Percentiles rank a stretch among this genome's conserved stretches.
Conservation (phyloP, 331 rosid species). For the Malus hybrid region DNA sequence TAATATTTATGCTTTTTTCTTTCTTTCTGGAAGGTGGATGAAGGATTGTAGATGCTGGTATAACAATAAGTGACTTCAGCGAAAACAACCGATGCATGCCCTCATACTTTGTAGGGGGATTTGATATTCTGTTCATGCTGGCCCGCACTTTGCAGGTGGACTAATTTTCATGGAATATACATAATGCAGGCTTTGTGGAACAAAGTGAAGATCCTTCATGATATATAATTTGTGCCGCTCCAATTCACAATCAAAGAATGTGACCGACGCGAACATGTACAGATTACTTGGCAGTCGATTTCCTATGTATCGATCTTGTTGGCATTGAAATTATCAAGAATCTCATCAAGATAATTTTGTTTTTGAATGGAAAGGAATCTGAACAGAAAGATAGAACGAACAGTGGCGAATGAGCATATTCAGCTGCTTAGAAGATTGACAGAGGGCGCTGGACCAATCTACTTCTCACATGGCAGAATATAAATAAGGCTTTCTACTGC, state of each 20-base stretch:
- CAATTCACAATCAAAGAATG: neutral
- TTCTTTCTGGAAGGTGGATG: neutral
- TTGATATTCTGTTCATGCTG: neutral
- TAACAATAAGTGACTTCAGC: neutral
- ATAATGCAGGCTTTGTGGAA: neutral
- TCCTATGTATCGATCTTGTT: neutral
- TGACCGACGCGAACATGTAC: neutral
- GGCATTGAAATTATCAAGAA: neutral
- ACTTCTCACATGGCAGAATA: neutral
- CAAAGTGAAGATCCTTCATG: neutral
- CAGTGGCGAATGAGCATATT: neutral
- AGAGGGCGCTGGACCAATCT: neutral
- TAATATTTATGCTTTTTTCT: neutral
- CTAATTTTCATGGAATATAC: neutral
- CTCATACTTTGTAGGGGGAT: neutral
- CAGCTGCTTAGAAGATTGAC: neutral
- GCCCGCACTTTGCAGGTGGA: neutral
- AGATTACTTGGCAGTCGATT: neutral
- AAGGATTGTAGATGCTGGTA: neutral
- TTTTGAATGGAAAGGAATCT: neutral
- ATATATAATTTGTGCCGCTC: neutral
- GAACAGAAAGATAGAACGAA: neutral
- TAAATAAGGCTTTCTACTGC: neutral
- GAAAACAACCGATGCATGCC: neutral
- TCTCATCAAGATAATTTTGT: neutral